Evolutionary conservation across 306 rosid species (phyloP), one percentile per base, ranked within the genome.

Genomic region (Pyrus pyrifolia): DNA sequence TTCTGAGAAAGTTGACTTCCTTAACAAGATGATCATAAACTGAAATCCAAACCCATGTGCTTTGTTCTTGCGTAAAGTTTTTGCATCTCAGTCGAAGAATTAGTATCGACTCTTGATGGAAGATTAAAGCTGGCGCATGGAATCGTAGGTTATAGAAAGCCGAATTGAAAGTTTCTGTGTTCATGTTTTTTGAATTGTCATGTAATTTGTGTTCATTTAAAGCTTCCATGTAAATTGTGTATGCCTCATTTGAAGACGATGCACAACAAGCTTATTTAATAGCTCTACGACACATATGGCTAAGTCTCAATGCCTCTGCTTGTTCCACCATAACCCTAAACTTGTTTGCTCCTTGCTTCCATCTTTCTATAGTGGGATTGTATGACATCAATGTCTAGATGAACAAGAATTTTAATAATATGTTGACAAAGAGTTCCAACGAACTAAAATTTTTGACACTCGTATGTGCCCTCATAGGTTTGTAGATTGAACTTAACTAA

Each of bases 11-110:
- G 88, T 82, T 25, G 96, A 92, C 53, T 90, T 85, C 84, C 80
- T 92, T 15, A 88, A 75, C 81, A 90, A 90, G 87, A 89, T 90
- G 96, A 90, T 94, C 80, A 89, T 92, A 68, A 86, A 93, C 87
- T 92, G 87, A 91, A 40, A 7, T 84, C 13, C n/a, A 11, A 9
- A 40, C 21, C 29, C 4, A 33, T 72, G 51, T 69, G 33, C 3
- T 64, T 25, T 29, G 42, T 49, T 33, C 52, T 21, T 33, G 57
- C 65, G 8, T 63, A 71, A 49, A 23, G 30, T 31, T 42, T 70
- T 78, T 62, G 72, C 72, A 72, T 66, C 31, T 71, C 30, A 66
- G 45, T 38, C 18, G 29, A 42, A 21, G 53, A 27, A 61, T 18
- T 19, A 51, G 2, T 13, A 62, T 65, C 35, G 44, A 18, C 30